Evolutionary conservation across 2,329 filamentous ascomycete genomes (phyloP), one percentile per base, ranked within the genome.

Genomic region (Verticillium isaacii): DNA sequence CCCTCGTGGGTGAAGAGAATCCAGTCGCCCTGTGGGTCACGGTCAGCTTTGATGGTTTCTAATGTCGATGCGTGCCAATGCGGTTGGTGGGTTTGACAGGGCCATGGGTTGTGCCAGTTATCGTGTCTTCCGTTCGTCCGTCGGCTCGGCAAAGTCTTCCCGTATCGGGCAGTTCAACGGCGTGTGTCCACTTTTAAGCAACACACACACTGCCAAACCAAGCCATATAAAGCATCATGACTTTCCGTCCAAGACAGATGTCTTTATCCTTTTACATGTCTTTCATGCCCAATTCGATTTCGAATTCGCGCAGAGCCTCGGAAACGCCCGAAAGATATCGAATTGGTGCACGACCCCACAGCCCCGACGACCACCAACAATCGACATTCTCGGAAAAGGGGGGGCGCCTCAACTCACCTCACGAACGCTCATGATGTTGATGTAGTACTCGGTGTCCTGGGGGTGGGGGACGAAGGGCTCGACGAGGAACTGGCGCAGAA

Each of bases 1-100:
- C 95, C 95, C 82, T 99, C 95, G 82, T 99, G 93, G 73, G 94
- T 97, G 85, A 99, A 99, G 74, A 99, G 92, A 76, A 99, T 97
- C 93, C 93, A 98, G 81, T 99, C 95, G 75, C 95, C 95, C 95
- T 98, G 76, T 56, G 39, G 45, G 32, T 60, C 58, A 25, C 32
- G 55, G 56, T 66, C 56, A 66, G 64, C 60, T 61, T 59, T 55
- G 17, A 19, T 15, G 19, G 54, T 32, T 56, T 32, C 62, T 41
- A 7, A 23, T 25, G 32, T 14, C 9, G 32, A 37, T 23, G 29
- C 11, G 19, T 14, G 55, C 32, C 17, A 32, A 56, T 17, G 54
- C 19, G 23, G 25, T 52, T n/a, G 57, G 39, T 45, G 32, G 57
- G 57, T 39, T 32, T 50, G 57, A 34, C 57, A 25, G 32, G 57